Evolutionary conservation across 306 rosid genomes (phyloP).

Genomic region (Fagus sylvatica): DNA sequence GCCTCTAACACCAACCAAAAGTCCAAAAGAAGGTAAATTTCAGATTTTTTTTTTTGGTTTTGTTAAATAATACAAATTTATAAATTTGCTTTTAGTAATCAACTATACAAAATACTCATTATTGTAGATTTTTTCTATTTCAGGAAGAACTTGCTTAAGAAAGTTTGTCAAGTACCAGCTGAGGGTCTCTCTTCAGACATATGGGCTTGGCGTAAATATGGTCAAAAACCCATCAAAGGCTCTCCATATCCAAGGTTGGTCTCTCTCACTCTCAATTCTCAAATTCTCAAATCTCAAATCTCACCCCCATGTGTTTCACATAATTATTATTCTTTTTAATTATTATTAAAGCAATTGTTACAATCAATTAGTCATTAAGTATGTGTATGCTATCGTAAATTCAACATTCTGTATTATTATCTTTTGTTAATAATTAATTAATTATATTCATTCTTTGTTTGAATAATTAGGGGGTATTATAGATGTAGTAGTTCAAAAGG

Average conservation of each 20-base stretch:
- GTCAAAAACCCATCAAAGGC: constrained; percentile 97
- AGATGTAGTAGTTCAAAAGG: constrained; percentile 98
- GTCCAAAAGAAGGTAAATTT: constrained; percentile 76
- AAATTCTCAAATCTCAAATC: not conserved
- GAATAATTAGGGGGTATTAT: constrained; percentile 76
- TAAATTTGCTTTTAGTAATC: not conserved
- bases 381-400: not conserved
- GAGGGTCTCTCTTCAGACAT: constrained; percentile 86
- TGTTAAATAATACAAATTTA: constrained; percentile 1
- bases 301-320: not conserved
- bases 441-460: constrained; percentile 5
- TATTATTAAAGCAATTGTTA: too few species aligned
- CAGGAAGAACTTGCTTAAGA: constrained; percentile 91
- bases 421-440: not conserved
- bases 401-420: not conserved
- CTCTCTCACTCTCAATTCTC: not conserved
- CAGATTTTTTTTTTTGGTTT: not conserved
- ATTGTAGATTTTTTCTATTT: constrained; percentile 7
- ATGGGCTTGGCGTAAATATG: constrained; percentile 99
- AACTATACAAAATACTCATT: too few species aligned
- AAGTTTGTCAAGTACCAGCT: constrained; percentile 84
- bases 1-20: constrained; percentile 49
- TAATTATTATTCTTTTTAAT: too few species aligned
- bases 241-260: constrained; percentile 94
- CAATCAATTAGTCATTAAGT: not conserved